These are phyloP conservation scores for Salvia miltiorrhiza DNA, from an alignment of 257 asterid genomes.

Conservation along the genomic window DNA sequence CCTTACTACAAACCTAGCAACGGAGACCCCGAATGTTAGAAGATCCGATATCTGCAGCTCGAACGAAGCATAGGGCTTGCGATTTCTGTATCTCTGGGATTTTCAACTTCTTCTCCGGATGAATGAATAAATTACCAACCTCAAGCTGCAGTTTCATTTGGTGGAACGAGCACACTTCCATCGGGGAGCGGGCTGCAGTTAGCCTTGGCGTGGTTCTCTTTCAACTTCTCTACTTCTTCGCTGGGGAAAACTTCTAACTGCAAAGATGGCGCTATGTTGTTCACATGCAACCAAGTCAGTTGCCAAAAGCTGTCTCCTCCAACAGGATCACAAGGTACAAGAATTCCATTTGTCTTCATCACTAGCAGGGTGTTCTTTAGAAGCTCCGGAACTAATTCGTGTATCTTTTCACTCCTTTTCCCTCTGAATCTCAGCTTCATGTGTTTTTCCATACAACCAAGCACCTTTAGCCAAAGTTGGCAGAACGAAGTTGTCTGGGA, in stretches of 20 bases:
- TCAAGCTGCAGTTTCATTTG: conserved; percentile 60
- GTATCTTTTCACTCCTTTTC: conserved; percentile 71
- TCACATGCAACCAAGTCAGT: conserved; percentile 75
- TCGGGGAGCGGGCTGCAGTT: conserved; percentile 48
- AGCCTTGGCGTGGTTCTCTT: conserved; percentile 37
- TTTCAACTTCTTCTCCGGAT: background rate
- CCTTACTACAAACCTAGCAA: conserved; percentile 6
- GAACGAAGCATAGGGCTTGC: background rate
- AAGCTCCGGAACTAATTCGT: conserved; percentile 86
- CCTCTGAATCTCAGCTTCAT: conserved; percentile 71
- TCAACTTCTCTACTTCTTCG: conserved; percentile 60
- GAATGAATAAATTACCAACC: conserved; percentile 14
- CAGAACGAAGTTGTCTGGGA: conserved; percentile 53
- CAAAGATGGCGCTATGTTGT: conserved; percentile 63
- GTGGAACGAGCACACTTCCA: conserved; percentile 53
- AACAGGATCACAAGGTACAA: conserved; percentile 51
- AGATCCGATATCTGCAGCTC: background rate
- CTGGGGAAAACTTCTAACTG: conserved; percentile 64
- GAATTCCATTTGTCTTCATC: conserved; percentile 70
- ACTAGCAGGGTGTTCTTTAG: conserved; percentile 74
- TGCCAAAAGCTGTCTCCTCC: conserved; percentile 81
- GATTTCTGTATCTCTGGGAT: background rate
- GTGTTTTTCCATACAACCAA: conserved; percentile 52
- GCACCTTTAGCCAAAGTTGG: conserved; percentile 64
- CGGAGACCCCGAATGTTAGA: background rate